Conservation (phyloP, 1,139 yeast species). For the Taphrina betulina region DNA sequence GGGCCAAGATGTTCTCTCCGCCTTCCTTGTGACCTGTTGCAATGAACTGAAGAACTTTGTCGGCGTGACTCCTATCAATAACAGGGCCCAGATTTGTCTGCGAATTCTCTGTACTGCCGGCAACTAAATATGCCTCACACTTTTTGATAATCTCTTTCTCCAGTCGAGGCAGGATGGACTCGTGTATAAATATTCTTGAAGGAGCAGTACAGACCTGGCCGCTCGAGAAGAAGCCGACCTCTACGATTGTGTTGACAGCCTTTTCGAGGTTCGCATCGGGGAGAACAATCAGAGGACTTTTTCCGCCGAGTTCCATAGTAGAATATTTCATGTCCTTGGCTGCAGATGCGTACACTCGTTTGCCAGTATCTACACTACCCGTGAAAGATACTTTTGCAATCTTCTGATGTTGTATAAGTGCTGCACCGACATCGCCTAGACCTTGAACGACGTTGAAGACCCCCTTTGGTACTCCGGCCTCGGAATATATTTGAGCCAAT, state of each 20-base stretch:
- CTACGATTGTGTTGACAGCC: slow-evolving; percentile 60
- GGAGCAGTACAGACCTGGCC: slow-evolving; percentile 92
- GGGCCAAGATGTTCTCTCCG: slow-evolving; percentile 13
- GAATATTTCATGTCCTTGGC: slow-evolving; percentile 69
- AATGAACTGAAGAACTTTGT: slow-evolving; percentile 19
- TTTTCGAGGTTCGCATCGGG: slow-evolving; percentile 66
- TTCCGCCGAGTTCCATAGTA: slow-evolving; percentile 83
- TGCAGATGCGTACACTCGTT: slow-evolving; percentile 71
- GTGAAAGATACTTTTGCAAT: slow-evolving; percentile 80
- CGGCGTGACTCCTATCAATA: slow-evolving; percentile 9
- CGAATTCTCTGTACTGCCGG: slow-evolving; percentile 4
- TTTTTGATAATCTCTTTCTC: slow-evolving; percentile 50
- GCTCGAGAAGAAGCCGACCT: slow-evolving; percentile 72
- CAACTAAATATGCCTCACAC: slow-evolving; percentile 6
- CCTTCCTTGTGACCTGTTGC: slow-evolving; percentile 19
- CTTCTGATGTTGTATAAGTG: slow-evolving; percentile 63
- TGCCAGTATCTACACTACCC: slow-evolving; percentile 80
- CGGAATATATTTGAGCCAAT: slow-evolving; percentile 58
- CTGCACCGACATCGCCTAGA: slow-evolving; percentile 74
- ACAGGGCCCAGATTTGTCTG: slow-evolving; percentile 10
- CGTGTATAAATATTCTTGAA: slow-evolving; percentile 76
- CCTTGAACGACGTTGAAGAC: slow-evolving; percentile 75
- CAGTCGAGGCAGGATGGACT: slow-evolving; percentile 66
- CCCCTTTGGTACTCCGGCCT: slow-evolving; percentile 78
- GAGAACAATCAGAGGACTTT: slow-evolving; percentile 76